Conservation (phyloP, 2,329 filamentous ascomycete species). For the Chaetomium strumarium region DNA sequence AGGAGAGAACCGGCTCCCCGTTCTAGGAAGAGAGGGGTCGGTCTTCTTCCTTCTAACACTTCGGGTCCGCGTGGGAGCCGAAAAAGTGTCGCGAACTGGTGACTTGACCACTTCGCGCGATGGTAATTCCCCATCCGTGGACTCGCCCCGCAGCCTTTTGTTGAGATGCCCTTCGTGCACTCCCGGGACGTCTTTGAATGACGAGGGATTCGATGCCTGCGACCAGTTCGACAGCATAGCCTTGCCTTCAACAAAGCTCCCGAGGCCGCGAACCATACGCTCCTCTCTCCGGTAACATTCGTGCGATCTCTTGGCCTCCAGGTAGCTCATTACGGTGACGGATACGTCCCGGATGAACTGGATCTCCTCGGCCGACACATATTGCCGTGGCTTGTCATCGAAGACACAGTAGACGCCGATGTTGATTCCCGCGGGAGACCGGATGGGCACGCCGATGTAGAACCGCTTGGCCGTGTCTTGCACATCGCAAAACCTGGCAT, state of each 20-base stretch:
- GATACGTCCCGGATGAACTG: constrained; percentile 26
- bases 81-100: background rate
- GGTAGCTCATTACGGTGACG: constrained; percentile 32
- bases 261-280: constrained; percentile 32
- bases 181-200: constrained; percentile 16
- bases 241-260: constrained; percentile 21
- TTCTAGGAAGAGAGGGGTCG: background rate
- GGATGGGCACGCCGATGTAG: constrained; percentile 39
- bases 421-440: constrained; percentile 35
- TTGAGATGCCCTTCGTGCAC: constrained; percentile 23
- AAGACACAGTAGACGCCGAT: constrained; percentile 38
- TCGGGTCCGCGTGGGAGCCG: background rate
- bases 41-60: background rate
- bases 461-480: constrained; percentile 29
- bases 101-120: background rate
- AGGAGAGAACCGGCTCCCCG: background rate
- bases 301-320: constrained; percentile 29
- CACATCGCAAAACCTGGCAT: constrained; percentile 29
- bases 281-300: constrained; percentile 29
- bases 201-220: constrained; percentile 9
- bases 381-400: constrained; percentile 24
- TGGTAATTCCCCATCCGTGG: background rate
- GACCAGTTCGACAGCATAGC: constrained; percentile 13
- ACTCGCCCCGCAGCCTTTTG: constrained; percentile 14
- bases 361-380: constrained; percentile 26